A percentile compares a stretch with the other conserved stretches of the same genome.
phyloP scores from a whole-genome alignment of 352 stramenopile genomes.

The Phytopythium litorale region DNA sequence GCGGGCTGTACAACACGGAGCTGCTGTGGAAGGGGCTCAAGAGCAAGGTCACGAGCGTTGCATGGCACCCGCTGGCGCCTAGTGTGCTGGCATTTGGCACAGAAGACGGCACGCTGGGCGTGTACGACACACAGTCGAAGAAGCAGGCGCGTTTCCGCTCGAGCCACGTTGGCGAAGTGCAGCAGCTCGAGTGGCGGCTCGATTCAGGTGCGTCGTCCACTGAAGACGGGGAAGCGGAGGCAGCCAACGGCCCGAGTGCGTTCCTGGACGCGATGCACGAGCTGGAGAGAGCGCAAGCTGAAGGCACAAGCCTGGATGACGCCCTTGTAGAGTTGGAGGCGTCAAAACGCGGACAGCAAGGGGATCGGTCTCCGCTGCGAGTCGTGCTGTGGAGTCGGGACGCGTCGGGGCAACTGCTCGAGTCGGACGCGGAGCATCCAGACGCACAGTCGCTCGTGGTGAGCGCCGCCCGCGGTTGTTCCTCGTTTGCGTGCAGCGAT shows the following conservation, averaged over 20 bases:
- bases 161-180: conserved; percentile 33
- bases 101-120: conserved; percentile 60
- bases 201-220: conserved; percentile 1
- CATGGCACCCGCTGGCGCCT: conserved; percentile 55
- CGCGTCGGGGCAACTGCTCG: conserved; percentile 19
- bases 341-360: neutral
- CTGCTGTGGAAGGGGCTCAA: conserved; percentile 77
- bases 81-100: conserved; percentile 60
- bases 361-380: neutral
- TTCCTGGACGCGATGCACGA: conserved; percentile 49
- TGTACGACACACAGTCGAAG: conserved; percentile 54
- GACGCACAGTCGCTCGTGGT: conserved; percentile 24
- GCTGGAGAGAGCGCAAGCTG: conserved; percentile 42
- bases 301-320: conserved; percentile 46
- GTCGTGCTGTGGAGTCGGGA: conserved; percentile 56
- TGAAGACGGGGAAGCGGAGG: neutral
- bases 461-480: conserved; percentile 8
- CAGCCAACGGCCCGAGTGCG: conserved; percentile 7
- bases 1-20: conserved; percentile 28
- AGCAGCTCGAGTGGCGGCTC: conserved; percentile 43
- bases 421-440: conserved; percentile 31
- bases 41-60: conserved; percentile 67
- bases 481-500: conserved; percentile 25
- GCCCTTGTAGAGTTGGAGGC: conserved; percentile 28
- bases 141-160: conserved; percentile 49